These are phyloP conservation scores for Lecanicillium sp. DNA, from an alignment of 2,329 filamentous ascomycete species.

Conservation along the genomic window DNA sequence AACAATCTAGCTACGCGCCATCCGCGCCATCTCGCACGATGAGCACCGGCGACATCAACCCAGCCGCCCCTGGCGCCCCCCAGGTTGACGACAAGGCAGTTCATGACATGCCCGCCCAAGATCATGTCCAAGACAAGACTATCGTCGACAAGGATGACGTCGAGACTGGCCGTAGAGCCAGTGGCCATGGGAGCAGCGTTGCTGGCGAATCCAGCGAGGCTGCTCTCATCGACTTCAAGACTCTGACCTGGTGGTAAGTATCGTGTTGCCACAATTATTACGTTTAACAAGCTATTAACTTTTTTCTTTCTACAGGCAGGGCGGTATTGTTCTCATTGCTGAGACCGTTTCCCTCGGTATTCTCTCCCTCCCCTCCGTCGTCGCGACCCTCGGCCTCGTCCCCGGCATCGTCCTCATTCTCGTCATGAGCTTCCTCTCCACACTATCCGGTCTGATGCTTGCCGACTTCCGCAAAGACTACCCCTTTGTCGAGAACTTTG, in stretches of 20 bases:
- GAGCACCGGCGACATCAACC: no score
- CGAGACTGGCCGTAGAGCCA: slow-evolving; percentile 1
- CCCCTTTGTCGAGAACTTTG: slow-evolving; percentile 59
- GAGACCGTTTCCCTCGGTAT: slow-evolving; percentile 39
- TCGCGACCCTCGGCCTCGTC: slow-evolving; percentile 62
- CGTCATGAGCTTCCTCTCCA: slow-evolving; percentile 58
- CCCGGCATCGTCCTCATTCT: slow-evolving; percentile 67
- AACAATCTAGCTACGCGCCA: no score
- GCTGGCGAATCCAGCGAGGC: slow-evolving; percentile 1
- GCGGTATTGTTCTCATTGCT: slow-evolving; percentile 33
- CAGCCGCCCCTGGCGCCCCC: no score
- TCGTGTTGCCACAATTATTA: neutral
- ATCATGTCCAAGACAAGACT: no score
- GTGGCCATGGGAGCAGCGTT: slow-evolving; percentile 3
- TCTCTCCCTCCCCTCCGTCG: slow-evolving; percentile 69
- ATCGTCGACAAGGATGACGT: neutral
- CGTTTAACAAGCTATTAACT: no score
- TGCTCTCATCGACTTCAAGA: slow-evolving; percentile 26
- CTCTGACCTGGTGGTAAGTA: slow-evolving; percentile 28
- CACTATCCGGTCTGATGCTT: slow-evolving; percentile 43
- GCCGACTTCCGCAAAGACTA: slow-evolving; percentile 66
- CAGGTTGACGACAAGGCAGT: no score
- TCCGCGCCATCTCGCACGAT: no score
- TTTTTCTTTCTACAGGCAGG: slow-evolving; percentile 26
- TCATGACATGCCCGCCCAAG: no score